Conservation (phyloP, 2,329 filamentous ascomycete genomes). For the Chaetomium sp. region DNA sequence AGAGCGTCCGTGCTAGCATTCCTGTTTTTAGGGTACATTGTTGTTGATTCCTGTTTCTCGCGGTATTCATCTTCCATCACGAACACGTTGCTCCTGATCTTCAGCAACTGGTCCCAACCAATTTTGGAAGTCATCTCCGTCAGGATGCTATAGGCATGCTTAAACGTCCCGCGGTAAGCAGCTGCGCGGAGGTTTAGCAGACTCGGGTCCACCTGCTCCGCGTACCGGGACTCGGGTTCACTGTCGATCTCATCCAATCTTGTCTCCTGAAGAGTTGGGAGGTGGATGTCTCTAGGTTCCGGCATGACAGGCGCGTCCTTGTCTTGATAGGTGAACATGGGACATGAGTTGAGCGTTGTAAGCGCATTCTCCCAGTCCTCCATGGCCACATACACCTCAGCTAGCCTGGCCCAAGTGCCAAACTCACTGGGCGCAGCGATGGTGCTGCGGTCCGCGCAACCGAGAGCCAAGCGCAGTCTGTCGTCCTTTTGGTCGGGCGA, state of each 20-base stretch:
- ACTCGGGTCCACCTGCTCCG: conserved; percentile 81
- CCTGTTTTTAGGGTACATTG: conserved; percentile 46
- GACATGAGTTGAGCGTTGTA: conserved; percentile 93
- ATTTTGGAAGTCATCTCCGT: conserved; percentile 96
- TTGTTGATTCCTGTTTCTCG: conserved; percentile 63
- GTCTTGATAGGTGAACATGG: conserved; percentile 99
- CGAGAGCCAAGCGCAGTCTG: conserved; percentile 77
- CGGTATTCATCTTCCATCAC: conserved; percentile 99
- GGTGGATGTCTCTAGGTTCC: conserved; percentile 77
- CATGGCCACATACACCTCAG: conserved; percentile 86
- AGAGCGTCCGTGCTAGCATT: conserved; percentile 76
- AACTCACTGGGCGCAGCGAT: conserved; percentile 96
- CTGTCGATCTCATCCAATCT: conserved; percentile 95
- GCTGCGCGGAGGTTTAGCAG: conserved; percentile 80
- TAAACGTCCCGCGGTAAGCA: conserved; percentile 88
- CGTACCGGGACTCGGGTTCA: conserved; percentile 71
- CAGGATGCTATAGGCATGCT: conserved; percentile 86
- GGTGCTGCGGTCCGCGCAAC: conserved; percentile 89
- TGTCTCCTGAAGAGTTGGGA: conserved; percentile 83
- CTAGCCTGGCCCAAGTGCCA: conserved; percentile 88
- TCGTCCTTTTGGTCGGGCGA: conserved; percentile 52
- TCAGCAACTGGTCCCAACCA: conserved; percentile 93
- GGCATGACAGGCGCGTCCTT: conserved; percentile 95
- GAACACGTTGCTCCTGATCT: conserved; percentile 92
- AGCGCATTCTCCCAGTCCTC: conserved; percentile 97